phyloP scores from a whole-genome alignment of 352 stramenopile genomes.

The Phytophthora pisi region DNA sequence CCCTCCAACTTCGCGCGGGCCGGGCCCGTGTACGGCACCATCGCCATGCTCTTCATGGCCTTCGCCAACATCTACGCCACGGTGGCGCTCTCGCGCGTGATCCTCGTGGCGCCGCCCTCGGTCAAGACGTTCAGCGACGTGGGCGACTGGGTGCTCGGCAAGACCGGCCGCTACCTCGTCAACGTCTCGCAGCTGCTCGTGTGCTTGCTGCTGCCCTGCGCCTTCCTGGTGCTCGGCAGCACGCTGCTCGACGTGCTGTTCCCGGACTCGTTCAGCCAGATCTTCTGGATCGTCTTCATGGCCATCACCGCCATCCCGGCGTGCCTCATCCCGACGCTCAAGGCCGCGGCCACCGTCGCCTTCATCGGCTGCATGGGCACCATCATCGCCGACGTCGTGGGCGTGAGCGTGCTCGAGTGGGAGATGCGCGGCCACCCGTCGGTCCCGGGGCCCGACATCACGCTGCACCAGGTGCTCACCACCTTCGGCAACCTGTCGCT shows the following conservation, averaged over 20 bases:
- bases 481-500: slow-evolving; percentile 46
- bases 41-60: slow-evolving; percentile 62
- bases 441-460: slow-evolving; percentile 31
- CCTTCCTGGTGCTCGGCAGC: slow-evolving; percentile 57
- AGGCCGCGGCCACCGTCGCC: slow-evolving; percentile 29
- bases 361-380: slow-evolving; percentile 40
- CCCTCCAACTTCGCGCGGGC: slow-evolving; percentile 61
- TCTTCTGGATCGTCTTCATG: slow-evolving; percentile 49
- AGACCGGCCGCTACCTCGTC: slow-evolving; percentile 39
- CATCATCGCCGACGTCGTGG: slow-evolving; percentile 40
- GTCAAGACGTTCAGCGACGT: slow-evolving; percentile 51
- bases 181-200: slow-evolving; percentile 42
- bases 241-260: slow-evolving; percentile 56
- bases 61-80: slow-evolving; percentile 65
- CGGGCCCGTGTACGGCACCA: slow-evolving; percentile 39
- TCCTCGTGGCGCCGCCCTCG: slow-evolving; percentile 36
- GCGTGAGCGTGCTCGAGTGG: slow-evolving; percentile 35
- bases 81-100: slow-evolving; percentile 38
- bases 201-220: slow-evolving; percentile 45
- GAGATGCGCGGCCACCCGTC: slow-evolving; percentile 39
- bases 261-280: slow-evolving; percentile 51
- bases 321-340: slow-evolving; percentile 41
- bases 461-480: slow-evolving; percentile 39
- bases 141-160: slow-evolving; percentile 44
- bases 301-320: slow-evolving; percentile 38